Evolutionary conservation across 2,329 filamentous ascomycete species (phyloP), one percentile per base, ranked within the genome.

Genomic region (Venturia effusa): DNA sequence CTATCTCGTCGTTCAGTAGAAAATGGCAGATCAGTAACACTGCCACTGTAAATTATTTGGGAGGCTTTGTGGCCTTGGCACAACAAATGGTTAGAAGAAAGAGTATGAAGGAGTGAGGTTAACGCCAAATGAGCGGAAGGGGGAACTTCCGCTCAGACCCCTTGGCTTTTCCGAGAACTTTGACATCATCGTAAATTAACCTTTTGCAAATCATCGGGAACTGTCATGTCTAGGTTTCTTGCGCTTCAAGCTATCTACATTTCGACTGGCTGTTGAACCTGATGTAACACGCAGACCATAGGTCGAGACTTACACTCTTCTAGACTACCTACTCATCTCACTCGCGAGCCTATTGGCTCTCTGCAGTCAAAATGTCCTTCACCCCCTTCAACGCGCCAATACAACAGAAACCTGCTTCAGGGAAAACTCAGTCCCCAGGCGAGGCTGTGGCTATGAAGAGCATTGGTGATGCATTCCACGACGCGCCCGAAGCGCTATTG

Each of bases 141-240:
- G 48, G 15, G 27, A 27, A 32, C 51, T 19, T 34, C 30, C 27
- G 48, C 48, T 54, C 30, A 54, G 24, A 24, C 19, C 19, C 19
- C 24, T 11, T 34, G 22, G 15, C 27, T 30, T 19, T 11, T 17
- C 15, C 15, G 8, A 24, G n/a, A 27, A 30, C 51, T 27, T 57
- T 30, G 51, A 57, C 51, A 55, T 55, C 27, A 34, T 55, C 27
- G 30, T 17, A 57, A 87, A 70, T 88, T 84, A 67, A 87, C 84
- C 48, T 84, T 83, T 37, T 87, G 45, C 45, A 48, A 48, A 27
- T 22, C 24, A 27, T 27, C 15, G 3, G 22, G 45, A n/a, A 6
- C 19, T 24, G 43, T 22, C n/a, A n/a, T n/a, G n/a, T n/a, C n/a
- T n/a, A n/a, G n/a, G n/a, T n/a, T n/a, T n/a, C n/a, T n/a, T n/a